A percentile compares a stretch with the other conserved stretches of the same genome.
Conservation (phyloP, 1,139 yeast genomes). For the Protomyces pachydermus region DNA sequence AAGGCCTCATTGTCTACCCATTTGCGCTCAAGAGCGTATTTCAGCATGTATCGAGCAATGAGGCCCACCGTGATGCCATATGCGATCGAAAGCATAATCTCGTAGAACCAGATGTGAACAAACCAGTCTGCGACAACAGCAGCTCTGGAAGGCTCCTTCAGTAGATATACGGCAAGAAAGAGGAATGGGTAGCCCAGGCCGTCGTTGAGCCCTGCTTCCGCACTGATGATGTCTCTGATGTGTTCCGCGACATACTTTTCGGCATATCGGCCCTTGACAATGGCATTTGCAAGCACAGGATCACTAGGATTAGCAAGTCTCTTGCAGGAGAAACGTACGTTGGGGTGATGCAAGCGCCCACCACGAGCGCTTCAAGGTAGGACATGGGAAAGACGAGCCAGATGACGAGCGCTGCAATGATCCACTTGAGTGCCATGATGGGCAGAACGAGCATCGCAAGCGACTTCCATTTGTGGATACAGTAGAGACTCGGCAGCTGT, state of each 20-base stretch:
- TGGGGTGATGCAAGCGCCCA: conserved; percentile 17
- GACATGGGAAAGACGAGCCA: conserved; percentile 39
- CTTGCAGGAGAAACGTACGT: neutral
- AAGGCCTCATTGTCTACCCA: conserved; percentile 37
- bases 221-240: conserved; percentile 40
- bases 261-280: conserved; percentile 45
- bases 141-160: conserved; percentile 35
- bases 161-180: conserved; percentile 39
- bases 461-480: conserved; percentile 39
- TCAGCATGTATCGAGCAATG: conserved; percentile 36
- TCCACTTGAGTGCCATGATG: conserved; percentile 46
- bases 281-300: conserved; percentile 46
- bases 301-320: conserved; percentile 45
- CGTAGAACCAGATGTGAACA: conserved; percentile 40
- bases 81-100: conserved; percentile 39
- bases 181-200: conserved; percentile 45
- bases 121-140: conserved; percentile 41
- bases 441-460: conserved; percentile 41
- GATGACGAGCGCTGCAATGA: conserved; percentile 42
- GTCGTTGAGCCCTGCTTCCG: conserved; percentile 45
- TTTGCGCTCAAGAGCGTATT: conserved; percentile 34
- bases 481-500: conserved; percentile 44
- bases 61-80: conserved; percentile 41
- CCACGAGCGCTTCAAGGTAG: conserved; percentile 11
- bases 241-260: conserved; percentile 39